Percentiles rank a stretch among this genome's conserved stretches.
Evolutionary conservation across 768 basidiomycete species (phyloP).

Genomic region (Kwoniella europaea): DNA sequence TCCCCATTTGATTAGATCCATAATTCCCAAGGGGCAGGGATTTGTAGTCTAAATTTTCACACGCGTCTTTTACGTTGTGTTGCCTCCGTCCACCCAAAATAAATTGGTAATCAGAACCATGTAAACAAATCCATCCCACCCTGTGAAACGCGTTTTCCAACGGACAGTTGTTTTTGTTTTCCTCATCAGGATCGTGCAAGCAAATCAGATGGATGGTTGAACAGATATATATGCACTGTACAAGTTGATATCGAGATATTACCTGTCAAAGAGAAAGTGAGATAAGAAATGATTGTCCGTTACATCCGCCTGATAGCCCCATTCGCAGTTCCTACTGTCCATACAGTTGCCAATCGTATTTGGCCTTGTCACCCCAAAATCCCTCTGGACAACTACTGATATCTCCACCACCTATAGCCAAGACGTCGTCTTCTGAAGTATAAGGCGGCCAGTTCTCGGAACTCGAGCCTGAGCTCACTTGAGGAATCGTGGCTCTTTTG

Average conservation of each 20-base stretch:
- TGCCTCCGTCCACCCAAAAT: neutral
- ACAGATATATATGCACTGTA: neutral
- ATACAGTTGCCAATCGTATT: conserved; percentile 53
- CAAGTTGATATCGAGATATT: neutral
- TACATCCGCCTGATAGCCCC: neutral
- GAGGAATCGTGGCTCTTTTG: neutral
- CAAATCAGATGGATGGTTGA: neutral
- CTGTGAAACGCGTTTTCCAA: conserved; percentile 5
- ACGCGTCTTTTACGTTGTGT: neutral
- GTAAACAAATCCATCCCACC: neutral
- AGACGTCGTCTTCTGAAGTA: conserved; percentile 15
- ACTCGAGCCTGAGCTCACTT: neutral
- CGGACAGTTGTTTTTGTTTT: neutral
- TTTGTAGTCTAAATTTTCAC: neutral
- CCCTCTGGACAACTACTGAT: conserved; percentile 28
- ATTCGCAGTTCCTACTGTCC: conserved; percentile 9
- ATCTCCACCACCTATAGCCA: conserved; percentile 29
- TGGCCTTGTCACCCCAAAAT: conserved; percentile 39
- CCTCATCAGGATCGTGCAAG: neutral
- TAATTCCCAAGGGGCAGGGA: neutral
- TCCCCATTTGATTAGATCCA: neutral
- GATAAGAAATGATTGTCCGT: neutral
- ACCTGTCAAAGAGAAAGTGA: neutral
- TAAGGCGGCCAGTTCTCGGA: conserved; percentile 24
- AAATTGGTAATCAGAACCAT: conserved; percentile 1